Evolutionary conservation across 2,329 filamentous ascomycete genomes (phyloP), one percentile per base, ranked within the genome.

Genomic region (Decorospora gaudefroyi): DNA sequence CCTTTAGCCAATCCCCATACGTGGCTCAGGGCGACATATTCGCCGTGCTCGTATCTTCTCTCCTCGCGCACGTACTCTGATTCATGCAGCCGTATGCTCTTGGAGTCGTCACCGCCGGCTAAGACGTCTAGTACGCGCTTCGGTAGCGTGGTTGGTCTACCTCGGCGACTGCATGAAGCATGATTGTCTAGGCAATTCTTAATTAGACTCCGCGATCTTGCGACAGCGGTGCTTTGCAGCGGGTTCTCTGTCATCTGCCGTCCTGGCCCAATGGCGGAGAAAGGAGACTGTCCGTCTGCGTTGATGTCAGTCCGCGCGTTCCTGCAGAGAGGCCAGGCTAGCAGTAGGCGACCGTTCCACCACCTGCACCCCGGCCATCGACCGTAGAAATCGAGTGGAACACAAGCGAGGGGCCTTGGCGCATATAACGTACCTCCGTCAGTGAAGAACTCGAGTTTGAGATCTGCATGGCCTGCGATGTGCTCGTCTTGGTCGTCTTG

Each of bases 371-470:
- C n/a, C n/a, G n/a, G n/a, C n/a, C n/a, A n/a, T n/a, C 15, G 5
- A 17, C 23, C 27, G 18, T 17, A 13, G 16, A 32, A 19, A 37
- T 30, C 21, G 12, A 32, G 12, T 19, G 16, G 28, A 39, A n/a
- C 16, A 32, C 28, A n/a, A 21, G 9, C n/a, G 18, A 30, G 13
- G 29, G 16, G 13, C 33, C 2, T 18, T 19, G 13, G 29, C 15
- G 13, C 33, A 1, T 18, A 16, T n/a, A 7, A 40, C 62, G 15
- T 65, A 68, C 67, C 63, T 64, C 57, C 52, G 44, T 68, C 65
- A 43, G 65, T 66, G 31, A 64, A 70, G 42, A 67, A 65, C 36
- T 70, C 67, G 1, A 70, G 52, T 27, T 67, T 69, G 32, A 70
- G 54, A 36, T 70, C 65, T 29, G 67, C 63, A 50, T 64, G 64